These are phyloP conservation scores for Tuber calosporum DNA, from an alignment of 495 filamentous ascomycete genomes.

Conservation along the genomic window DNA sequence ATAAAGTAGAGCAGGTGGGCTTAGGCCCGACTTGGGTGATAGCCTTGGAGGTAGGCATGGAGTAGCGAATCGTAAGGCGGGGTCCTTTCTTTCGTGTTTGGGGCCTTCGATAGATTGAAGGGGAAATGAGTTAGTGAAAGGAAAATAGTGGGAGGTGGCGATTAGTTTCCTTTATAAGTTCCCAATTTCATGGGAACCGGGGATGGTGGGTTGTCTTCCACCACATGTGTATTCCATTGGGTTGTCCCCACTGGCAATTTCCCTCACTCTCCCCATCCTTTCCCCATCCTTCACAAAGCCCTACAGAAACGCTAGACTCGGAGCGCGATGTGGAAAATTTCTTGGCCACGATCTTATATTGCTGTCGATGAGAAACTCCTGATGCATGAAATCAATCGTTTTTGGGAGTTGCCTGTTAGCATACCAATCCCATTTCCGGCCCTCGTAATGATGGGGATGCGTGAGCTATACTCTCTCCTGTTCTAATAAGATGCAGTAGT, in stretches of 20 bases:
- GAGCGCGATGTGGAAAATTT: too few species aligned
- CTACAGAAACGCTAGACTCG: too few species aligned
- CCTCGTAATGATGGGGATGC: background rate
- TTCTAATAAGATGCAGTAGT: background rate
- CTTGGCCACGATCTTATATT: background rate
- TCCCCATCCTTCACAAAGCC: too few species aligned
- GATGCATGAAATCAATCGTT: background rate
- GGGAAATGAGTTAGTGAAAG: background rate
- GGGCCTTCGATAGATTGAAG: background rate
- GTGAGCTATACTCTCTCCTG: background rate
- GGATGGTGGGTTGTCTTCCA: background rate
- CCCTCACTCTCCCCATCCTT: background rate
- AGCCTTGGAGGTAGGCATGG: background rate
- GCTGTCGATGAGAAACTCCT: background rate
- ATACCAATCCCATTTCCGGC: background rate
- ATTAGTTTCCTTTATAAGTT: background rate
- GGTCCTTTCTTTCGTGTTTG: background rate
- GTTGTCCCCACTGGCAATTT: background rate
- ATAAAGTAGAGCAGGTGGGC: background rate
- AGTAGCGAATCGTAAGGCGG: background rate
- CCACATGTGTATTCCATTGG: background rate
- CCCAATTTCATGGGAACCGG: background rate
- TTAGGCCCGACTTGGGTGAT: background rate
- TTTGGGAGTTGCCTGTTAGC: background rate
- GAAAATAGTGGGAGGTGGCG: background rate